Evolutionary conservation across 768 basidiomycete species (phyloP), one percentile per base, ranked within the genome.

Genomic region (Fomitopsis serialis): DNA sequence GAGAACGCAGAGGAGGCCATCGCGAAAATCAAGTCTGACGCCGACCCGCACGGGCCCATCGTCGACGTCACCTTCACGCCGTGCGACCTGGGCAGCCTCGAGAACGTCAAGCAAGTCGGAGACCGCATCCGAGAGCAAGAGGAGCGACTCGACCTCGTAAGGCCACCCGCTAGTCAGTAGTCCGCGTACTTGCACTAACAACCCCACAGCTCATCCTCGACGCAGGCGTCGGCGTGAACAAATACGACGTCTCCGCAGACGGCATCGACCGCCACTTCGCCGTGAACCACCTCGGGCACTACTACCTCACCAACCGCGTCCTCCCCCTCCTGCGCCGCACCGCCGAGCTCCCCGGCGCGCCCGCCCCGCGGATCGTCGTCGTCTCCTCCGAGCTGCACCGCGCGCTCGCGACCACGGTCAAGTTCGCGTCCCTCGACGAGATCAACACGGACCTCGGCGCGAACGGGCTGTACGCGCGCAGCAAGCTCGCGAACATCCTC

Each of bases 401-500:
- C 48, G 58, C 66, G 54, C 70, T 72, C 6, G 69, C 72, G 2
- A 61, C 65, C 2, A 58, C 63, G 29, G 58, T 58, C 5, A 58
- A 66, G 54, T 74, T 75, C 60, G 63, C 65, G 2, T 67, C 66
- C 9, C 48, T 67, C 36, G 71, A 69, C 36, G 74, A 76, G 63
- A 64, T 76, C 57, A 71, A 65, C 44, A 27, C 46, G 22, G 65
- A 70, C 54, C 54, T 70, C 48, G 63, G 66, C 43, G 63, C 67
- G 15, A 56, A 65, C 42, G 63, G 65, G 50, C 67, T 73, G 19
- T 72, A 72, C 58, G 71, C 68, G 5, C 70, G 74, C 49, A 68
- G 71, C n/a, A 73, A 75, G 58, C 67, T 74, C 51, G 72, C 72
- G 21, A 68, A 70, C 63, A 68, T 75, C 52, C 62, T 74, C 21